Base-by-base conservation (phyloP, 768 basidiomycete genomes). In the Hygrophoropsis aurantiaca region DNA sequence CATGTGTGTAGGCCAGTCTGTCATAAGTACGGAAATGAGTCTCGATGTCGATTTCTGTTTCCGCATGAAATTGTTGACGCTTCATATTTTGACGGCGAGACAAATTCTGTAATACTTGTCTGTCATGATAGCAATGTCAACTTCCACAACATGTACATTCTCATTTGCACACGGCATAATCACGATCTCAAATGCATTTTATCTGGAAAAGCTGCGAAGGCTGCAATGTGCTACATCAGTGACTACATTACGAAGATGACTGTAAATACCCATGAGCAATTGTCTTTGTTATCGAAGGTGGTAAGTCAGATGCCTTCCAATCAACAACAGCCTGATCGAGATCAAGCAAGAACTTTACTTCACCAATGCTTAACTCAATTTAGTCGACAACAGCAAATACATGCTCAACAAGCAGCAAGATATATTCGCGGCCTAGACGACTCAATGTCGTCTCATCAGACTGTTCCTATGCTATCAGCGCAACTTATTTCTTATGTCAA, bases 181-280 rank as follows among this genome's bases (percentile, higher is more conserved):
- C 64, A 71, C 51, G 60, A 70, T 19, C 44, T 68, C 1, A 65
- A 68, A 25, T 68, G 64, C 32, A 66, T 71, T 9, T 47, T 67
- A 13, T 68, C 65, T 15, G 67, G 69, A 0, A 58, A 60, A 41
- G 54, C 54, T 36, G 68, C 63, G 0, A 70, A 65, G 40, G 66
- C 67, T 15, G 65, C 66, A 0, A 67, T 69, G 58, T 68, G 65
- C 42, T 71, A 68, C 42, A 67, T 71, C 13, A 60, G 64, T 0
- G 56, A 69, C 26, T 68, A 70, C 35, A 69, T 70, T 13, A 71
- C 67, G 9, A 71, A 68, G 37, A 56, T 60, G 51, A 60, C 56
- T 16, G 4, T 57, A 2, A 65, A 61, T 5, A 63, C 58, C 2
- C 51, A 62, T 48, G 44, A 70, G 16, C 53, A 64, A 46, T 27